Evolutionary conservation across 2,329 filamentous ascomycete species (phyloP).

Genomic region (Colletotrichum neosansevieriae): DNA sequence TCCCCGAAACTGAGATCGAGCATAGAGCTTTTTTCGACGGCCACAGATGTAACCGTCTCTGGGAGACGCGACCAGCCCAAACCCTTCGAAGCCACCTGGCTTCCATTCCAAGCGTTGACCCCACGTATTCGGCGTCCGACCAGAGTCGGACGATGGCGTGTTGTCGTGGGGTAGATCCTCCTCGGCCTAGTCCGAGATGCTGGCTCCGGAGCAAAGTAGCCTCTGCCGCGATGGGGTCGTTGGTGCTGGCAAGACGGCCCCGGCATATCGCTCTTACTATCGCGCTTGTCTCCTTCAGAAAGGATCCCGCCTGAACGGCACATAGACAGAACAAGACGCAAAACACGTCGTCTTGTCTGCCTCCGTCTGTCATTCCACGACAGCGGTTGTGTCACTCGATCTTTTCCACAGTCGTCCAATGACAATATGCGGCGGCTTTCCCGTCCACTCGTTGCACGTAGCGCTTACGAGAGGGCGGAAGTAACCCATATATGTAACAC

Average conservation of each 20-base stretch:
- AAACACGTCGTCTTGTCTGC: not conserved
- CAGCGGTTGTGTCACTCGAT: constrained; percentile 40
- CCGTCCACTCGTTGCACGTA: not conserved
- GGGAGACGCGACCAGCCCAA: constrained; percentile 66
- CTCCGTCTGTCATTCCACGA: constrained; percentile 37
- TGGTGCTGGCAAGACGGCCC: constrained; percentile 32
- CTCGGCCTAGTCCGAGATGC: constrained; percentile 68
- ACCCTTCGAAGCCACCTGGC: constrained; percentile 44
- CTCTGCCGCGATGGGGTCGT: constrained; percentile 49
- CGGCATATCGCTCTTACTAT: constrained; percentile 63
- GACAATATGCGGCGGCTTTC: constrained; percentile 7
- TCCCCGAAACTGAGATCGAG: constrained; percentile 46
- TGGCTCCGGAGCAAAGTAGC: constrained; percentile 69
- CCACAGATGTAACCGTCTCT: constrained; percentile 47
- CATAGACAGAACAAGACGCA: constrained; percentile 36
- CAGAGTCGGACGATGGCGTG: constrained; percentile 45
- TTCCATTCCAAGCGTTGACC: constrained; percentile 41
- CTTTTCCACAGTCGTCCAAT: constrained; percentile 33
- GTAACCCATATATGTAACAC: not conserved
- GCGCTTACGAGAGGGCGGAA: not conserved
- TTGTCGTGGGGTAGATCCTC: constrained; percentile 52
- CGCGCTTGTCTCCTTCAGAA: constrained; percentile 70
- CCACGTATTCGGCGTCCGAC: constrained; percentile 39
- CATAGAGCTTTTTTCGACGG: constrained; percentile 49
- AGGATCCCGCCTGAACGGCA: constrained; percentile 55